phyloP scores from a whole-genome alignment of 495 filamentous ascomycete species.

The Stereocaulon alpinum region DNA sequence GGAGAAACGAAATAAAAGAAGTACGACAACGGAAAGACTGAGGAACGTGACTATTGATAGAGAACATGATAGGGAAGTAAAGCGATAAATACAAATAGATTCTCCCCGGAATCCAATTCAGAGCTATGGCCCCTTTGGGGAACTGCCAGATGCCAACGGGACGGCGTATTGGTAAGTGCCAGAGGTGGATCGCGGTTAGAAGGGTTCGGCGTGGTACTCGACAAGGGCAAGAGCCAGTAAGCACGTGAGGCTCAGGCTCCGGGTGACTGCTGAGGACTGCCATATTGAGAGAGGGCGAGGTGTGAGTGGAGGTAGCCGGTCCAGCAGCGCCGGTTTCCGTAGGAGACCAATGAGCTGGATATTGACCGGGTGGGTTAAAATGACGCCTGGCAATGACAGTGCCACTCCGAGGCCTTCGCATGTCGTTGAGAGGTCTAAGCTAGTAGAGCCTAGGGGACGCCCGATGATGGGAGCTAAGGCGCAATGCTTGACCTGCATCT shows the following conservation, averaged over 20 bases:
- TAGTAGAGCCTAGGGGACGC: slow-evolving; percentile 3
- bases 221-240: slow-evolving; percentile 6
- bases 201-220: neutral
- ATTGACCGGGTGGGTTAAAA: slow-evolving; percentile 7
- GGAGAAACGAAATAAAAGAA: slow-evolving; percentile 2
- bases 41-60: neutral
- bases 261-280: slow-evolving; percentile 10
- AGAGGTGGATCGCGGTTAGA: slow-evolving; percentile 11
- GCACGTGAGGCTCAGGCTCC: neutral
- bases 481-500: slow-evolving; percentile 2
- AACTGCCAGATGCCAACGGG: slow-evolving; percentile 1
- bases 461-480: slow-evolving; percentile 8
- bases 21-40: neutral
- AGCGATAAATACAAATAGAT: slow-evolving; percentile 8
- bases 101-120: neutral
- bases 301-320: slow-evolving; percentile 8
- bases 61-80: slow-evolving; percentile 1
- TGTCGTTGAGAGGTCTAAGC: slow-evolving; percentile 1
- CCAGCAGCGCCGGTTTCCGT: neutral
- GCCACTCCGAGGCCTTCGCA: slow-evolving; percentile 3
- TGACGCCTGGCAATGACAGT: neutral
- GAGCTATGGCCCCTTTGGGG: slow-evolving; percentile 15
- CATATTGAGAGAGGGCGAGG: slow-evolving; percentile 6
- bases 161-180: slow-evolving; percentile 5
- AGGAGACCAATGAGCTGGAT: slow-evolving; percentile 9